These are phyloP conservation scores for Yamadazyma membranifaciens DNA, from an alignment of 1,139 yeast genomes.

Conservation along the genomic window DNA sequence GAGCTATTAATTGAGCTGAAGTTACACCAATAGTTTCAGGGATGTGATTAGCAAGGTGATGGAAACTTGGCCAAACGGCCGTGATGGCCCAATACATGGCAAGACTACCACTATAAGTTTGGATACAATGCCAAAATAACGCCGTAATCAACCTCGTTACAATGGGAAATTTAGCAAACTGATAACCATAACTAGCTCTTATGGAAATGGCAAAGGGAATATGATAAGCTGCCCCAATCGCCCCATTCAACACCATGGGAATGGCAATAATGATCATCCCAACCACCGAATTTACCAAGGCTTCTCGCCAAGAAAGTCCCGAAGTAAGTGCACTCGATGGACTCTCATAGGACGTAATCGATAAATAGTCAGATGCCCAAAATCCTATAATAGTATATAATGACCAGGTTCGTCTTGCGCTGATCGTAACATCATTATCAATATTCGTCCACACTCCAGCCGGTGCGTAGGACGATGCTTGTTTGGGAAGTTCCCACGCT, in stretches of 20 bases:
- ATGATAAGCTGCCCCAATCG: conserved; percentile 32
- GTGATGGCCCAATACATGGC: conserved; percentile 28
- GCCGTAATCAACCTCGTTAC: conserved; percentile 33
- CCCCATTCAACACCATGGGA: conserved; percentile 31
- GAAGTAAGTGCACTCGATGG: conserved; percentile 13
- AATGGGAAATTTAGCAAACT: conserved; percentile 29
- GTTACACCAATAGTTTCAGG: conserved; percentile 19
- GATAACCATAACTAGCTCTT: conserved; percentile 31
- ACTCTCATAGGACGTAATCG: conserved; percentile 14
- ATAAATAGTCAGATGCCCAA: conserved; percentile 16
- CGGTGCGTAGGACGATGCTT: conserved; percentile 16
- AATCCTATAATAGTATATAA: conserved; percentile 15
- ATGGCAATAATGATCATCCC: conserved; percentile 31
- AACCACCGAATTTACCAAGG: conserved; percentile 25
- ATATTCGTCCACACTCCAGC: conserved; percentile 16
- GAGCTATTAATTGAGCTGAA: conserved; percentile 12
- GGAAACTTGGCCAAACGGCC: conserved; percentile 31
- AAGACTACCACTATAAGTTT: conserved; percentile 29
- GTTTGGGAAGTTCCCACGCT: conserved; percentile 15
- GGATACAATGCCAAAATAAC: conserved; percentile 35
- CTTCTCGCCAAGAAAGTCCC: conserved; percentile 33
- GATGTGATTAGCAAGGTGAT: conserved; percentile 22
- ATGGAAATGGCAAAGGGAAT: conserved; percentile 34
- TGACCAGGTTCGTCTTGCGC: conserved; percentile 15
- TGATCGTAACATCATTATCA: conserved; percentile 16